Evolutionary conservation across 371 early-diverging fungal genomes (phyloP), one percentile per base, ranked within the genome.

Genomic region (Apophysomyces variabilis): DNA sequence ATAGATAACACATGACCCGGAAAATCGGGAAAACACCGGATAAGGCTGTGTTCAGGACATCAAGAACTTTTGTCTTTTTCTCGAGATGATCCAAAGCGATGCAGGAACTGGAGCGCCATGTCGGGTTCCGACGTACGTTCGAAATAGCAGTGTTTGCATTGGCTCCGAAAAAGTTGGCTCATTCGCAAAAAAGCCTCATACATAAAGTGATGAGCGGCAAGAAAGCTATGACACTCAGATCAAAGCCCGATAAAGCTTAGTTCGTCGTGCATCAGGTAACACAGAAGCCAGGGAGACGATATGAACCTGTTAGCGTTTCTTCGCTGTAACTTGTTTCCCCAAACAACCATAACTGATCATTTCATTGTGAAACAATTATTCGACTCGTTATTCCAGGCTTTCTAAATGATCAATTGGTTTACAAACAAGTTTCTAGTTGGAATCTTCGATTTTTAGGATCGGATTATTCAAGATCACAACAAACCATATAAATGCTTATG

Each of bases 121-220:
- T 18, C 9, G 1, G 32, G 8, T 21, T 21, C 54, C 54, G 54
- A 50, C 32, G 5, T 50, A 9, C 32, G 18, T 26, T 50, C 54
- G 9, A 50, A 50, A 50, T 50, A 21, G 54, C 8, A 50, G 21
- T 11, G 5, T 2, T 7, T 50, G 54, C 54, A 50, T 50, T 26
- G 54, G 54, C 54, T 50, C 54, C 54, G 54, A n/a, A 21, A 16
- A 16, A 26, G 4, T 26, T 50, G 21, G 21, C 21, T 50, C 54
- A 50, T 21, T 21, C 54, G 54, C 54, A 50, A 50, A 50, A 50
- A 50, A 50, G 54, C 54, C 54, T 50, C 54, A 50, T 21, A 21
- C 54, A 7, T 1, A 16, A 7, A 50, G 7, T 26, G 41, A 0
- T 26, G 32, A 41, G 41, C 11, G 11, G 41, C 41, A 8, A 41